A percentile compares a stretch with the other conserved stretches of the same genome.
Conservation (phyloP, 495 filamentous ascomycete genomes). For the Hyaloscypha bicolor region DNA sequence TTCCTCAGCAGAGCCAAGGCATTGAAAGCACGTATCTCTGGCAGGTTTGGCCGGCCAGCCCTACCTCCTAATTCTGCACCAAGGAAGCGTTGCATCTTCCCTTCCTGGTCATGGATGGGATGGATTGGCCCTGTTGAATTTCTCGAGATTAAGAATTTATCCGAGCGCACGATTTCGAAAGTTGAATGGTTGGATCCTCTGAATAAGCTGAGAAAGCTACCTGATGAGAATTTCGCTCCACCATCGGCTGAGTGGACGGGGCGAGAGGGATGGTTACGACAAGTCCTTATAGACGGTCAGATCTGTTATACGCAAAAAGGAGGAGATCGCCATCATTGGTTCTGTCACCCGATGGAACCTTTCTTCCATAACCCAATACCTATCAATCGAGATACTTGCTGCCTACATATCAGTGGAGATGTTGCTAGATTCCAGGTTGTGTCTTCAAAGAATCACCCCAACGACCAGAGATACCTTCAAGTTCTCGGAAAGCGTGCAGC, state of each 20-base stretch:
- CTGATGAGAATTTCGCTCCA: not conserved
- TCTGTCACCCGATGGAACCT: not conserved
- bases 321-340: not conserved
- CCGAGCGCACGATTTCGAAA: not conserved
- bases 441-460: too few relatives aligned
- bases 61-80: too few relatives aligned
- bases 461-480: too few relatives aligned
- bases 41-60: too few relatives aligned
- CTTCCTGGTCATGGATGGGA: not conserved
- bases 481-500: too few relatives aligned
- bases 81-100: too few relatives aligned
- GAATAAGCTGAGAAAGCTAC: not conserved
- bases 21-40: too few relatives aligned
- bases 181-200: not conserved
- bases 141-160: not conserved
- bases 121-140: not conserved
- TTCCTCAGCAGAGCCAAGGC: too few relatives aligned
- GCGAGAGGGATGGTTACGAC: not conserved
- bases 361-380: constrained; percentile 3
- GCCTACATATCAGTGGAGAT: not conserved
- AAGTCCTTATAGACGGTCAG: not conserved
- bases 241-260: not conserved
- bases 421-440: too few relatives aligned
- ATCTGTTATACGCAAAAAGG: not conserved
- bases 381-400: not conserved